Base-by-base conservation (phyloP, 2,329 filamentous ascomycete species). In the Ceratocystis lukuohia region DNA sequence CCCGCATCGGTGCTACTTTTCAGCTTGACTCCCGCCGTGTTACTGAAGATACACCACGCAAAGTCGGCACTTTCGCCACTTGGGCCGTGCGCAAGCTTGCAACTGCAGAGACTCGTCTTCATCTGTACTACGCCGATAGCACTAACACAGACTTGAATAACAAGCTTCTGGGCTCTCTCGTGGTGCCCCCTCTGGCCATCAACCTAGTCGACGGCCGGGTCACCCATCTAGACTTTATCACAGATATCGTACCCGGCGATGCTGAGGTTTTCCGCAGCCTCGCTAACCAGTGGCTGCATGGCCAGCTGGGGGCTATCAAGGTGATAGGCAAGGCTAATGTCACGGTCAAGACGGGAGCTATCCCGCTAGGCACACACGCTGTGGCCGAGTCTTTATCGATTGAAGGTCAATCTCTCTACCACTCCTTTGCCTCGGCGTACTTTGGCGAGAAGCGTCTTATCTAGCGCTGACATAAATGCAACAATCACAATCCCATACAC, bases 211-310 rank as follows among this genome's bases (percentile, higher is more conserved):
- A 96, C 72, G 89, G 89, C 10, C 84, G 89, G 71, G 84, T 80
- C 17, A 97, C 89, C 2, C 78, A 83, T 66, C 78, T 97, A 67
- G 89, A 96, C 71, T 86, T 97, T 71, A 76, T 94, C 65, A 83
- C 88, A 53, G 86, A 94, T 69, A 76, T 97, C 48, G 78, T 82
- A 46, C 88, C 91, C 30, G 92, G 91, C 37, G 84, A 91, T 71
- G 78, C 89, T 15, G 85, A 91, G 65, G 87, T 86, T 5, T 85
- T 96, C 70, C 86, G 89, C 68, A 82, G 82, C 68, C 82, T 97
- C 69, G 91, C 89, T 61, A 91, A 94, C 74, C 88, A 96, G 74
- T 97, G 91, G 86, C 77, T 99, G 68, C 85, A 89, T 65, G 91
- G 92, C 48, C 86, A 84, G 65, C 78, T 97, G 67, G 82, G 85